These are phyloP conservation scores for Arthrobotrys sinensis DNA, from an alignment of 2,329 filamentous ascomycete species.

Conservation along the genomic window DNA sequence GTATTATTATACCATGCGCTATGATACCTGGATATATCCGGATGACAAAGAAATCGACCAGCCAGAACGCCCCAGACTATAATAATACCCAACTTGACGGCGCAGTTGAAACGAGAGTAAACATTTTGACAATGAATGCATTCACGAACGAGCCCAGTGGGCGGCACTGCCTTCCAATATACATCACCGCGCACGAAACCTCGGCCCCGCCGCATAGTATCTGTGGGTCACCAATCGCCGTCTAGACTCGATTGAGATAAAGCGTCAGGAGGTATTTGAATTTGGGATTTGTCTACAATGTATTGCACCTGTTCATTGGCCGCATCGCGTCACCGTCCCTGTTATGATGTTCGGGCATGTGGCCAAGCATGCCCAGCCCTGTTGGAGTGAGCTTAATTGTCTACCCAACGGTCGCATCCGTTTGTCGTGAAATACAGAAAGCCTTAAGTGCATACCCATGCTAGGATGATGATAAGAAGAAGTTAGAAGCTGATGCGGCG, in stretches of 20 bases:
- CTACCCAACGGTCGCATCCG: background rate
- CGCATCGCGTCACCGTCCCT: constrained; percentile 56
- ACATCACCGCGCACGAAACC: constrained; percentile 16
- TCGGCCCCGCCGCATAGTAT: constrained; percentile 13
- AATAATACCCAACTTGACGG: background rate
- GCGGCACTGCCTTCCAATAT: constrained; percentile 36
- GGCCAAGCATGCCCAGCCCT: constrained; percentile 42
- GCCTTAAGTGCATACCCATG: too few relatives aligned
- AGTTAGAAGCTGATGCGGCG: too few relatives aligned
- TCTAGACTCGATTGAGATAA: constrained; percentile 8
- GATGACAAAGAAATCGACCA: constrained; percentile 37
- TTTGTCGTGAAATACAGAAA: background rate
- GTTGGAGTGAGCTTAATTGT: constrained; percentile 38
- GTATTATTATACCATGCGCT: background rate
- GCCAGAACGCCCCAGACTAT: background rate
- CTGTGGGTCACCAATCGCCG: constrained; percentile 14
- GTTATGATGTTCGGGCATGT: constrained; percentile 13
- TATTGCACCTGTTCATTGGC: background rate
- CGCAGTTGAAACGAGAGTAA: constrained; percentile 1
- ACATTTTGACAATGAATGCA: too few relatives aligned
- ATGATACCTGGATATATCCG: constrained; percentile 15
- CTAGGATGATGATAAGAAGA: too few relatives aligned
- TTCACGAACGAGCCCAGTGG: too few relatives aligned
- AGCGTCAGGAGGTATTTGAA: constrained; percentile 44
- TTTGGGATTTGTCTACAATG: constrained; percentile 40